Evolutionary conservation across 2,329 filamentous ascomycete genomes (phyloP).

Genomic region (Aspergillus vadensis): DNA sequence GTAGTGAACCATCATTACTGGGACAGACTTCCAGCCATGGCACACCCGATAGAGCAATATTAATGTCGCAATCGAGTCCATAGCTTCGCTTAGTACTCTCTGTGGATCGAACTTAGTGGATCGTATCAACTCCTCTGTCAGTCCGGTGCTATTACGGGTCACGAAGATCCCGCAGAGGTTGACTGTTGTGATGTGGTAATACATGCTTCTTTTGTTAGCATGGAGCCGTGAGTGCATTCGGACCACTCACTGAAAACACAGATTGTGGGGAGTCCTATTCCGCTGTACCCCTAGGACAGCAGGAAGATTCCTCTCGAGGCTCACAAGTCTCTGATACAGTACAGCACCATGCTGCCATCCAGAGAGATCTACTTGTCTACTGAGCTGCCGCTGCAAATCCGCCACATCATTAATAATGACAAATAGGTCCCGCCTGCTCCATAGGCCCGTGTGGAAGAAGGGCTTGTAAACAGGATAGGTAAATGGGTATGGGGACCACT

Average conservation of each 20-base stretch:
- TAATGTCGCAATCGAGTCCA: constrained; percentile 1
- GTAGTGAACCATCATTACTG: constrained; percentile 5
- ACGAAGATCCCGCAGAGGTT: constrained; percentile 1
- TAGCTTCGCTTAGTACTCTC: not conserved
- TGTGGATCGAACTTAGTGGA: not conserved
- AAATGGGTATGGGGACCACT: constrained; percentile 6
- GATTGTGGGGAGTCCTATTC: constrained; percentile 4
- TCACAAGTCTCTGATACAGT: not conserved
- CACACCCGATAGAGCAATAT: constrained; percentile 5
- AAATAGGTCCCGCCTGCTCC: not conserved
- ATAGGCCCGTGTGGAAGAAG: not conserved
- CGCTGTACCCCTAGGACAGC: not conserved
- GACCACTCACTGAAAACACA: not conserved
- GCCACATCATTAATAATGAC: constrained; percentile 1
- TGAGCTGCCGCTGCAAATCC: not conserved
- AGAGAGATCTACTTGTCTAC: not conserved
- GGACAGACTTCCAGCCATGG: constrained; percentile 4
- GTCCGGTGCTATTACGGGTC: not conserved
- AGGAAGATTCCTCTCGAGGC: not conserved
- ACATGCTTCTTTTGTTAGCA: constrained; percentile 1
- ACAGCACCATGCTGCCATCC: constrained; percentile 3
- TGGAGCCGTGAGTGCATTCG: not conserved
- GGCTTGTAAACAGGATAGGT: not conserved
- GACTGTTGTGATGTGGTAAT: constrained; percentile 6
- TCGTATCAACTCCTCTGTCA: not conserved